Conservation (phyloP, 805 yeast species). For the Schizosaccharomyces lindneri region DNA sequence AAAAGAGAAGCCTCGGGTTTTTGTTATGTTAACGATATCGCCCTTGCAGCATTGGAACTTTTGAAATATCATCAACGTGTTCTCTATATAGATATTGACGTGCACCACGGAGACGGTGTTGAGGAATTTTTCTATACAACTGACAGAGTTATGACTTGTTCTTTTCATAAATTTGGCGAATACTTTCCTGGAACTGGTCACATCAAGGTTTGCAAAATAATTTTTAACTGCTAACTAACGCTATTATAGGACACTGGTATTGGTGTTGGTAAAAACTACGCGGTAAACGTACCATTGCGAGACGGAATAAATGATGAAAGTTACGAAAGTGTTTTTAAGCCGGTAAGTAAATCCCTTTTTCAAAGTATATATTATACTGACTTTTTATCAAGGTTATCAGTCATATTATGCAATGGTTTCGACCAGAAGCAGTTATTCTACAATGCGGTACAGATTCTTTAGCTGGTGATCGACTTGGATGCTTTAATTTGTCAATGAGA, state of each 20-base stretch:
- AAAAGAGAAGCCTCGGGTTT: slow-evolving; percentile 86
- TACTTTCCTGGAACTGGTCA: slow-evolving; percentile 96
- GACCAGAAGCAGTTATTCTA: slow-evolving; percentile 83
- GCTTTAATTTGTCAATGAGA: slow-evolving; percentile 71
- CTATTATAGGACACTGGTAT: slow-evolving; percentile 41
- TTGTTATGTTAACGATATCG: slow-evolving; percentile 79
- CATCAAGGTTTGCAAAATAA: slow-evolving; percentile 20
- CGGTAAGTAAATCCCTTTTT: slow-evolving; percentile 8
- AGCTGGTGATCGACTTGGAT: slow-evolving; percentile 80
- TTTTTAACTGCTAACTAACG: background rate
- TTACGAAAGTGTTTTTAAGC: slow-evolving; percentile 49
- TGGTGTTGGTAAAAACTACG: slow-evolving; percentile 68
- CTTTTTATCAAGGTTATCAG: slow-evolving; percentile 22
- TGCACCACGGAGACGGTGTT: slow-evolving; percentile 95
- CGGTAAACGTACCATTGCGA: slow-evolving; percentile 73
- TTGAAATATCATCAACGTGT: slow-evolving; percentile 79
- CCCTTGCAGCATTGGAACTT: slow-evolving; percentile 60
- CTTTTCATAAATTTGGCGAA: slow-evolving; percentile 88
- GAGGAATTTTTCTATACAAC: slow-evolving; percentile 91
- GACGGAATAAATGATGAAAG: slow-evolving; percentile 92
- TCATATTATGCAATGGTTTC: slow-evolving; percentile 73
- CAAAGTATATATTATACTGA: background rate
- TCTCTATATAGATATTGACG: slow-evolving; percentile 75
- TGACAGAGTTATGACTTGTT: slow-evolving; percentile 87
- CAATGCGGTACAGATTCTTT: slow-evolving; percentile 96